phyloP scores from a whole-genome alignment of 108 stramenopile species.

The Cyclotella choctawhatcheeana region DNA sequence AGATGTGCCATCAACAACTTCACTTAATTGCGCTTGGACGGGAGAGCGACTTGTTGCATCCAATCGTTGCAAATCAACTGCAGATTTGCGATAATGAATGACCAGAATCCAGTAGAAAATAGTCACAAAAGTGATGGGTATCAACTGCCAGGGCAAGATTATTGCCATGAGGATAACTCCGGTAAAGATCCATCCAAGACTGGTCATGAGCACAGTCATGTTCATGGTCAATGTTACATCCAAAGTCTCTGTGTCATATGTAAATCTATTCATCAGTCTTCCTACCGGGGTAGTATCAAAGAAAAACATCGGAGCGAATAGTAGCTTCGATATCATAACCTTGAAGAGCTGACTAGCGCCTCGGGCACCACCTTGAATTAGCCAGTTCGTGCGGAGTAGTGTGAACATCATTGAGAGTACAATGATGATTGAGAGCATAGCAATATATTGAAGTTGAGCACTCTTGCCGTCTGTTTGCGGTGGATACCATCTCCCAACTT shows the following conservation, averaged over 20 bases:
- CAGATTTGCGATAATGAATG: slow-evolving; percentile 76
- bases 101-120: slow-evolving; percentile 62
- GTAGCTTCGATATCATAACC: slow-evolving; percentile 55
- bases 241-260: slow-evolving; percentile 83
- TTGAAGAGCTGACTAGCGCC: slow-evolving; percentile 31
- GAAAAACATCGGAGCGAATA: slow-evolving; percentile 82
- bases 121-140: slow-evolving; percentile 56
- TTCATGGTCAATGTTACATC: slow-evolving; percentile 69
- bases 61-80: slow-evolving; percentile 81
- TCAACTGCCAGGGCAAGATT: slow-evolving; percentile 72
- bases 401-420: slow-evolving; percentile 56
- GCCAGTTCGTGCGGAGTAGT: slow-evolving; percentile 61
- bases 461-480: slow-evolving; percentile 65
- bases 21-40: slow-evolving; percentile 77
- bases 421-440: slow-evolving; percentile 53
- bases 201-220: slow-evolving; percentile 77
- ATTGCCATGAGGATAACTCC: slow-evolving; percentile 56
- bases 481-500: slow-evolving; percentile 62
- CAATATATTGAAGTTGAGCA: slow-evolving; percentile 69
- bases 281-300: slow-evolving; percentile 96
- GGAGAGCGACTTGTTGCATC: slow-evolving; percentile 81
- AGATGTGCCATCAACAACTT: slow-evolving; percentile 80
- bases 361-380: slow-evolving; percentile 48
- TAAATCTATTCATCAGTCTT: slow-evolving; percentile 93
- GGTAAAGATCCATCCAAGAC: slow-evolving; percentile 66